Percentiles rank a stretch among this genome's conserved stretches.
These are phyloP conservation scores for Lepraria neglecta DNA, from an alignment of 495 filamentous ascomycete species.

Conservation along the genomic window DNA sequence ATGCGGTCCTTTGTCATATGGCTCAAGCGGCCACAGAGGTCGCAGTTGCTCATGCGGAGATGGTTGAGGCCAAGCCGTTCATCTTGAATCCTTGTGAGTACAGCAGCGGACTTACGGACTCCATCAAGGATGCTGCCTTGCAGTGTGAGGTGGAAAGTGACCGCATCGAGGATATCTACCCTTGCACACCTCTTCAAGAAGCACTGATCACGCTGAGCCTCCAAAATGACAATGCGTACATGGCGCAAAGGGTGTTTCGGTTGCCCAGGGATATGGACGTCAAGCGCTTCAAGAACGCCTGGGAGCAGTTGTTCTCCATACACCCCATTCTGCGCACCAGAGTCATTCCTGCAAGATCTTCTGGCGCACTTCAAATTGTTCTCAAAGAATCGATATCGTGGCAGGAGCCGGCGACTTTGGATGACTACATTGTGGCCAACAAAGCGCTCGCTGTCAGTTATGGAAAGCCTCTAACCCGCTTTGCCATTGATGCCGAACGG, in stretches of 20 bases:
- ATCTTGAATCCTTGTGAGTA: too few species aligned
- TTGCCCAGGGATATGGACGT: constrained; percentile 32
- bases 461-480: too few species aligned
- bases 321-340: constrained; percentile 41
- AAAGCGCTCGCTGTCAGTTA: too few species aligned
- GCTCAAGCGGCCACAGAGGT: constrained; percentile 13
- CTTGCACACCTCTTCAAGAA: constrained; percentile 56
- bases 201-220: constrained; percentile 48
- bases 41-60: background rate
- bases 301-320: constrained; percentile 31
- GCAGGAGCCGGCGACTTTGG: constrained; percentile 16
- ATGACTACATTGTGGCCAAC: too few species aligned
- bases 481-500: constrained; percentile 28
- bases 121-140: background rate
- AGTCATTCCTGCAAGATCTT: constrained; percentile 30
- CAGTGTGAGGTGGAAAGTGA: background rate
- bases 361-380: constrained; percentile 39
- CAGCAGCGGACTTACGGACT: background rate
- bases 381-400: constrained; percentile 18
- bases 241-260: constrained; percentile 29
- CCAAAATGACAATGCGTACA: constrained; percentile 32
- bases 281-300: constrained; percentile 36
- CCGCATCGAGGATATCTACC: constrained; percentile 52
- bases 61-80: background rate
- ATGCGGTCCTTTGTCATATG: constrained; percentile 16